Evolutionary conservation across 2,329 filamentous ascomycete species (phyloP), one percentile per base, ranked within the genome.

Genomic region (Ophiostoma fasciatum): DNA sequence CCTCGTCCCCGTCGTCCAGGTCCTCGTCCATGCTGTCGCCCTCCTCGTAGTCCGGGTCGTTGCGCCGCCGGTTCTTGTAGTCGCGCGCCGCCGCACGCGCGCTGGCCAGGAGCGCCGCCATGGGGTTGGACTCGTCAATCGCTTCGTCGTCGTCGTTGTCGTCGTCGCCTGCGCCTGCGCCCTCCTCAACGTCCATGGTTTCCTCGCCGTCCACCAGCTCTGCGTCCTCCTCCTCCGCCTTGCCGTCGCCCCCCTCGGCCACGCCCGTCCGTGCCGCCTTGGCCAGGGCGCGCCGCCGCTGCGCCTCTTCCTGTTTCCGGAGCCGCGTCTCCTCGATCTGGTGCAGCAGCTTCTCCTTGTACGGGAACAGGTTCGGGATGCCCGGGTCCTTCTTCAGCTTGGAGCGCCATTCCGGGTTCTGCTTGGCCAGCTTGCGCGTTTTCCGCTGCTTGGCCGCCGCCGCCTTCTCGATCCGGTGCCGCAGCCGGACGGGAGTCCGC

Each of bases 301-400:
- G 66, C 39, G 71, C 68, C 52, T 94, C 83, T 51, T 94, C 85
- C 45, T 75, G 74, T 64, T 88, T 94, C 56, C 72, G 64, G 46
- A 78, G 64, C 53, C 80, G 80, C 49, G 74, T 79, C 61, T 94
- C 83, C 61, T 98, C 90, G 49, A 98, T 92, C 59, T 98, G 85
- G 40, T 87, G 76, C 23, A 98, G 71, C 20, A 98, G 72, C 66
- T 81, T 87, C 57, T 94, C 87, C 64, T 98, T 98, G 68, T 90
- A 94, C 1, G 90, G 90, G 62, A 94, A 98, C 25, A 94, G 63
- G 54, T 96, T 98, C 28, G 90, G 90, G 43, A 98, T 94, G 33
- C 90, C 90, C 18, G 88, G 90, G 51, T 98, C 90, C 64, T 96
- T 98, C 73, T 94, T 96, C 48, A 94, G 57, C 57, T 85, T 82